phyloP scores from a whole-genome alignment of 768 basidiomycete genomes.

The Phylloporus sp. region DNA sequence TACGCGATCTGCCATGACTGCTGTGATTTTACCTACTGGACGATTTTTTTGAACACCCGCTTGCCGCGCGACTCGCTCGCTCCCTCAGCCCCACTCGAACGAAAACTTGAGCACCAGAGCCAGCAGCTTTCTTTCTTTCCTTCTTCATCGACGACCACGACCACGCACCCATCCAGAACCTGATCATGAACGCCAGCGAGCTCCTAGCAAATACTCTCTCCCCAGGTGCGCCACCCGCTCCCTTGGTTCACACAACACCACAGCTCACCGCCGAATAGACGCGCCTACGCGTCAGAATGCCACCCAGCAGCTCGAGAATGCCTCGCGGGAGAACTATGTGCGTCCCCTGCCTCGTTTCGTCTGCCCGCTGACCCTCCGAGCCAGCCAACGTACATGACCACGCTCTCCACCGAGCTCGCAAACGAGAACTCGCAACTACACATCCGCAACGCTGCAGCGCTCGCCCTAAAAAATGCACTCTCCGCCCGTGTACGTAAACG shows the following conservation, averaged over 20 bases:
- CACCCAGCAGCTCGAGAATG: constrained; percentile 81
- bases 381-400: constrained; percentile 89
- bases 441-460: constrained; percentile 91
- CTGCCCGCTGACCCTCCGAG: constrained; percentile 16
- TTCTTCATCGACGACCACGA: constrained; percentile 22
- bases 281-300: constrained; percentile 88
- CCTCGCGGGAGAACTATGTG: constrained; percentile 86
- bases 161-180: constrained; percentile 17
- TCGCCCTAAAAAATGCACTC: constrained; percentile 94
- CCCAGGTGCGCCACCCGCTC: constrained; percentile 54
- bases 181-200: constrained; percentile 83
- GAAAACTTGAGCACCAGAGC: too few species aligned
- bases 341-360: constrained; percentile 39
- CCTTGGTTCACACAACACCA: constrained; percentile 27
- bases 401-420: constrained; percentile 79
- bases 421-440: constrained; percentile 67
- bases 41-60: constrained; percentile 33
- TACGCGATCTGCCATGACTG: constrained; percentile 32
- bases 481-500: constrained; percentile 72
- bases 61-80: constrained; percentile 28
- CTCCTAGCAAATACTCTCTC: constrained; percentile 92
- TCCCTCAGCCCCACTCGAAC: constrained; percentile 23
- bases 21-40: too few species aligned
- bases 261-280: constrained; percentile 47
- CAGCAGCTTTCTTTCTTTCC: constrained; percentile 13